phyloP scores from a whole-genome alignment of 345 rosid genomes.

The Eucalyptus albens region DNA sequence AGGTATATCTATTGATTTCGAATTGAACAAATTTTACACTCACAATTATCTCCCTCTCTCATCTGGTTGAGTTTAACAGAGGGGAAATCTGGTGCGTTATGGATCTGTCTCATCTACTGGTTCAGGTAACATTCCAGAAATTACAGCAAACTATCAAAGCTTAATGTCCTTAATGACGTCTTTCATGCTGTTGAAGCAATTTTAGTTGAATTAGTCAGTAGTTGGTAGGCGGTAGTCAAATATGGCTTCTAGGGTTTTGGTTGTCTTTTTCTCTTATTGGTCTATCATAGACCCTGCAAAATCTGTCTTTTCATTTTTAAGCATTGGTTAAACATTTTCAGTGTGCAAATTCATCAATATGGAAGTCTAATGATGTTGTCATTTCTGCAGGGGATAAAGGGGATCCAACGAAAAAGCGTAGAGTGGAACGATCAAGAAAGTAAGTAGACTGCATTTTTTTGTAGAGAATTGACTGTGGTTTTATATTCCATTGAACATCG shows the following conservation, averaged over 20 bases:
- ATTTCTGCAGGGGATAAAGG: constrained; percentile 45
- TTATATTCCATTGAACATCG: not conserved
- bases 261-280: not conserved
- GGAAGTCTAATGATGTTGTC: not conserved
- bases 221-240: not conserved
- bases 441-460: constrained; percentile 9
- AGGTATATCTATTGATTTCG: constrained; percentile 20
- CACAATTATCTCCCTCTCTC: not conserved
- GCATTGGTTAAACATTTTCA: not conserved
- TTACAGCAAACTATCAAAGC: not conserved
- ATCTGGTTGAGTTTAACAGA: constrained; percentile 8
- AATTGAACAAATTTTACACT: not conserved
- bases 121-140: constrained; percentile 23
- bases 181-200: not conserved
- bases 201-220: not conserved
- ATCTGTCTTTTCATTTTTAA: not conserved
- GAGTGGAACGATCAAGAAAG: constrained; percentile 73
- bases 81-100: constrained; percentile 32
- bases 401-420: constrained; percentile 62
- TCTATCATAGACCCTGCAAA: not conserved
- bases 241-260: not conserved
- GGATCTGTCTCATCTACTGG: constrained; percentile 44
- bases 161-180: not conserved
- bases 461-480: not conserved
- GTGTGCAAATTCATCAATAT: not conserved